Conservation (phyloP, 345 rosid genomes). For the sweet orange (Citrus sinensis) region DNA sequence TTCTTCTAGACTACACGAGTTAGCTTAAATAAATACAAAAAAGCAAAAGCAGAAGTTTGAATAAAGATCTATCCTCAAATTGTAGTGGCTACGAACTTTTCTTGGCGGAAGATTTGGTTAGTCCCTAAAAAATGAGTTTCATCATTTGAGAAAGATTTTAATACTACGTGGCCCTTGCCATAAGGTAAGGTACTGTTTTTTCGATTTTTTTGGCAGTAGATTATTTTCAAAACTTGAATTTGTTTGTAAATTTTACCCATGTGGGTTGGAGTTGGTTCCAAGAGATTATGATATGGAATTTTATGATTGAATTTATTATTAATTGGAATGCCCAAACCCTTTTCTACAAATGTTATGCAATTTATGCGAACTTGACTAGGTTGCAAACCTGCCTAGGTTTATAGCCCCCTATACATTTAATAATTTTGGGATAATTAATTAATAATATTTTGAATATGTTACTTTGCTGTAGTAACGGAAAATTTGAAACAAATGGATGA, state of each 20-base stretch:
- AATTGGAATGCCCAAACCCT: conserved; percentile 52
- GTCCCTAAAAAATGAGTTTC: conserved; percentile 47
- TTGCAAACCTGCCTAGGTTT: too few relatives aligned
- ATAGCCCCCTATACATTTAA: too few relatives aligned
- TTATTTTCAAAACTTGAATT: conserved; percentile 1
- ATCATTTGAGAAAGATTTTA: conserved; percentile 49
- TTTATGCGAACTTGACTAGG: too few relatives aligned
- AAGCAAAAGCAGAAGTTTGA: neutral
- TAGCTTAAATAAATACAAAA: too few relatives aligned
- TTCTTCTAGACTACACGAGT: too few relatives aligned
- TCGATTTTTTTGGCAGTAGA: neutral
- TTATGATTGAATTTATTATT: neutral
- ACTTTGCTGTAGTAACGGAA: too few relatives aligned
- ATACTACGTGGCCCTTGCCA: conserved; percentile 63
- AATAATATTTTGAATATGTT: too few relatives aligned
- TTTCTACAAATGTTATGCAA: neutral
- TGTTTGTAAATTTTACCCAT: conserved; percentile 18
- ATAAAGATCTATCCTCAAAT: conserved; percentile 42
- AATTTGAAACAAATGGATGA: too few relatives aligned
- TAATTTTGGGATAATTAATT: too few relatives aligned
- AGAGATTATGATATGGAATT: conserved; percentile 32
- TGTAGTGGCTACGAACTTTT: conserved; percentile 47
- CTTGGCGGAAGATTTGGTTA: conserved; percentile 48
- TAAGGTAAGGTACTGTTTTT: conserved; percentile 46
- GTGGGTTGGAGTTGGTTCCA: conserved; percentile 64